A percentile compares a stretch with the other conserved stretches of the same genome.
phyloP scores from a whole-genome alignment of 768 basidiomycete species.

The Terana coerulea region DNA sequence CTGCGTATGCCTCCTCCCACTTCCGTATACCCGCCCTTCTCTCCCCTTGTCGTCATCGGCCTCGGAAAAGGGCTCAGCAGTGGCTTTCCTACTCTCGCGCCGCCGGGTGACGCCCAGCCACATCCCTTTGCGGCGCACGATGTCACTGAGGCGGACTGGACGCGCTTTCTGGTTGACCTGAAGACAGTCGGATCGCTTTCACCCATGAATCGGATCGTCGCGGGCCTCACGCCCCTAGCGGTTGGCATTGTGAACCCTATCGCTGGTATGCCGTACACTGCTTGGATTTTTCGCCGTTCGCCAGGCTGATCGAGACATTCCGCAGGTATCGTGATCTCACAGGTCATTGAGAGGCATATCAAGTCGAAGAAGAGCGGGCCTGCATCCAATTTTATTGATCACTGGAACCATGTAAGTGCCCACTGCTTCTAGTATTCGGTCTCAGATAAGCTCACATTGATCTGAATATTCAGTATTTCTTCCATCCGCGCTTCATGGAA shows the following conservation, averaged over 20 bases:
- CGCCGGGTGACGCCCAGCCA: conserved; percentile 13
- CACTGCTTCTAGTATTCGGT: neutral
- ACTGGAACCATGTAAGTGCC: conserved; percentile 48
- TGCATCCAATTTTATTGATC: conserved; percentile 39
- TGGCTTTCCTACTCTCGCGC: conserved; percentile 4
- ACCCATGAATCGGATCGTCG: conserved; percentile 11
- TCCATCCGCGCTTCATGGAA: conserved; percentile 20
- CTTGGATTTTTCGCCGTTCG: conserved; percentile 9
- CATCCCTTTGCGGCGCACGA: conserved; percentile 54
- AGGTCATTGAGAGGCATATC: conserved; percentile 22
- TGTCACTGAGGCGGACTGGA: conserved; percentile 47
- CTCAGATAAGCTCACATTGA: neutral
- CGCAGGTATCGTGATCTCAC: conserved; percentile 23
- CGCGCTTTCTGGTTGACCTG: conserved; percentile 26
- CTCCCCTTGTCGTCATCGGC: neutral
- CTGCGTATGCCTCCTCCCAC: neutral
- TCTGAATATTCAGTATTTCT: conserved; percentile 18
- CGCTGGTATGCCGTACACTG: no score
- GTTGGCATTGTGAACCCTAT: conserved; percentile 12
- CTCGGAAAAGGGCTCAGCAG: neutral
- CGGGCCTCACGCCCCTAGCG: conserved; percentile 5
- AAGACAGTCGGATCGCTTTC: conserved; percentile 6
- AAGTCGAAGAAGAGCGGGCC: conserved; percentile 35
- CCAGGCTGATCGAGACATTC: conserved; percentile 6
- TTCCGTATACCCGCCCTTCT: neutral